A percentile compares a stretch with the other conserved stretches of the same genome.
These are phyloP conservation scores for Ceratocystis papillata DNA, from an alignment of 2,329 filamentous ascomycete genomes.

Conservation along the genomic window DNA sequence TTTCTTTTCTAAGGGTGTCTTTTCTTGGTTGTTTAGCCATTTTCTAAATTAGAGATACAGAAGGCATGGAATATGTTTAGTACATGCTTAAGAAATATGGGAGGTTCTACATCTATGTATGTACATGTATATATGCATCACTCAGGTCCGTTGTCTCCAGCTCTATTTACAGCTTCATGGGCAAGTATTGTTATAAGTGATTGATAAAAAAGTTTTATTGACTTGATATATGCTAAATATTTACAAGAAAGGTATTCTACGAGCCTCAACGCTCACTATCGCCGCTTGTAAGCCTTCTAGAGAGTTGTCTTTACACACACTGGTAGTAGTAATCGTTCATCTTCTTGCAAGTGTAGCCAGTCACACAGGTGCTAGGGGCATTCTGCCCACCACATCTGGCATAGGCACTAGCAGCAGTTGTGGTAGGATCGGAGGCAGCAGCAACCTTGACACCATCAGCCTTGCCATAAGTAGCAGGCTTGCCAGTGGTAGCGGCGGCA, in stretches of 20 bases:
- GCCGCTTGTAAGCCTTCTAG: background rate
- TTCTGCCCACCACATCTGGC: constrained; percentile 38
- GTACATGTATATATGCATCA: background rate
- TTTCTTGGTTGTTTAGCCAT: background rate
- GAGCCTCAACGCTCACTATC: background rate
- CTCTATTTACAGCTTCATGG: background rate
- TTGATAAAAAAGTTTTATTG: background rate
- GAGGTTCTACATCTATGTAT: no score
- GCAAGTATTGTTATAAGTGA: background rate
- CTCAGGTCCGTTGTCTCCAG: background rate
- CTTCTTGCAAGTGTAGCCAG: constrained; percentile 33
- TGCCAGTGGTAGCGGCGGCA: background rate
- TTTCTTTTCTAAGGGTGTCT: background rate
- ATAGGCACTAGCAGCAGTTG: constrained; percentile 14
- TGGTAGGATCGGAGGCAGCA: background rate
- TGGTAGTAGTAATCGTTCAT: constrained; percentile 35
- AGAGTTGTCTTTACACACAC: constrained; percentile 27
- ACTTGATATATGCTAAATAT: background rate
- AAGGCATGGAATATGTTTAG: background rate
- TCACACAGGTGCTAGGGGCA: constrained; percentile 38
- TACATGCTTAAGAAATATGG: background rate
- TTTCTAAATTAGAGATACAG: background rate
- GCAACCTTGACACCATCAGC: background rate
- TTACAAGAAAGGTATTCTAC: constrained; percentile 11
- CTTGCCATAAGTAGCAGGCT: background rate